These are phyloP conservation scores for Cutaneotrichosporon sp. DNA, from an alignment of 1,284 basidiomycete genomes.

Conservation along the genomic window DNA sequence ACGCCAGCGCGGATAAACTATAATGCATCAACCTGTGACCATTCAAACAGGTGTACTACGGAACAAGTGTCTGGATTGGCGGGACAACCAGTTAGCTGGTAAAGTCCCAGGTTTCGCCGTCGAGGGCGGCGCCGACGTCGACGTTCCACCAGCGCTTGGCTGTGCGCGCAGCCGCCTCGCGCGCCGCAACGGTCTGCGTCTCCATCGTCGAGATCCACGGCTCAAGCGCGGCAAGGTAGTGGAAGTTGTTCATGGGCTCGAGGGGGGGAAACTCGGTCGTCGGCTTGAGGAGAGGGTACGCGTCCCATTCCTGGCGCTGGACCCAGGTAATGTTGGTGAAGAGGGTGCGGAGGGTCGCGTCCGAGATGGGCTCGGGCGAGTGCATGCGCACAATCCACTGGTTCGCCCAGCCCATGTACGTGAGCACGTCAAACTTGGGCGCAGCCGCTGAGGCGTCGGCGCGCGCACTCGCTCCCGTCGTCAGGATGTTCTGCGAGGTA, in stretches of 20 bases:
- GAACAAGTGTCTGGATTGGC: too few relatives aligned
- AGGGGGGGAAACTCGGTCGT: slow-evolving; percentile 66
- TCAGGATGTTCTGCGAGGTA: slow-evolving; percentile 68
- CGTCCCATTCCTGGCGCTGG: slow-evolving; percentile 63
- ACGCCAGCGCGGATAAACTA: too few relatives aligned
- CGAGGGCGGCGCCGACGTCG: slow-evolving; percentile 37
- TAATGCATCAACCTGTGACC: too few relatives aligned
- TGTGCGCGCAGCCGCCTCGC: slow-evolving; percentile 74
- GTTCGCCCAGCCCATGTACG: slow-evolving; percentile 65
- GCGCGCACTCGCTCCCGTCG: slow-evolving; percentile 34
- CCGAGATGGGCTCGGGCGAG: slow-evolving; percentile 60
- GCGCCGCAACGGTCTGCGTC: slow-evolving; percentile 75
- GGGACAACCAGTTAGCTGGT: slow-evolving; percentile 23
- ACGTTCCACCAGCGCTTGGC: slow-evolving; percentile 59
- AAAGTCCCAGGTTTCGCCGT: slow-evolving; percentile 41
- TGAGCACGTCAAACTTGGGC: slow-evolving; percentile 81
- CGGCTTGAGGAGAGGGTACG: slow-evolving; percentile 57
- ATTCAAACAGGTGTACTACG: too few relatives aligned
- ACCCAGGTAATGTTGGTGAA: slow-evolving; percentile 70
- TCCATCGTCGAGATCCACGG: slow-evolving; percentile 71
- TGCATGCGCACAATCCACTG: slow-evolving; percentile 84
- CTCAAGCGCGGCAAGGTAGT: slow-evolving; percentile 86
- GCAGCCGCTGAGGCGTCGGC: slow-evolving; percentile 42
- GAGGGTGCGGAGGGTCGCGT: slow-evolving; percentile 58
- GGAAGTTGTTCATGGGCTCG: slow-evolving; percentile 66